Percentiles rank a stretch among this genome's conserved stretches.
These are phyloP conservation scores for Rhinocladiella mackenziei DNA, from an alignment of 2,329 filamentous ascomycete genomes.

Conservation along the genomic window DNA sequence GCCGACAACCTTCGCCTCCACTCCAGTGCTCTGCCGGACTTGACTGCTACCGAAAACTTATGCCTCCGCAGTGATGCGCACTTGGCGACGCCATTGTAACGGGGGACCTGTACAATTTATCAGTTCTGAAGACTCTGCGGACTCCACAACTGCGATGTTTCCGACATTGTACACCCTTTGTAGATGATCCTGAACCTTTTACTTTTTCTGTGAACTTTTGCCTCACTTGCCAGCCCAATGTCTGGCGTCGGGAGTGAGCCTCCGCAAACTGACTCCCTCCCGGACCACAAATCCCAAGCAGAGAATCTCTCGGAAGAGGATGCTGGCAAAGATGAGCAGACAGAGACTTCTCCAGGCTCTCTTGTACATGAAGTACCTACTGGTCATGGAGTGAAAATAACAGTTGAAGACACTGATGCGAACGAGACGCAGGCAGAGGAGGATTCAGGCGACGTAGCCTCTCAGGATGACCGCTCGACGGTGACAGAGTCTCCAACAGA, in stretches of 20 bases:
- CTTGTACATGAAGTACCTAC: background rate
- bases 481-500: constrained; percentile 16
- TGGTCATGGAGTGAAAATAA: constrained; percentile 25
- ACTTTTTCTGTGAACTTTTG: constrained; percentile 4
- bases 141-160: constrained; percentile 14
- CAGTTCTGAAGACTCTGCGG: background rate
- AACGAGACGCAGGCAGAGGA: constrained; percentile 24
- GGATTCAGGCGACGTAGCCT: constrained; percentile 19
- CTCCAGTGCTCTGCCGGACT: constrained; percentile 1
- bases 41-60: background rate
- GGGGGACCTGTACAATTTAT: constrained; percentile 13
- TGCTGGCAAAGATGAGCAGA: constrained; percentile 24
- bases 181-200: constrained; percentile 11
- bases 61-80: constrained; percentile 7
- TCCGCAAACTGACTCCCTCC: constrained; percentile 11
- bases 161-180: constrained; percentile 1
- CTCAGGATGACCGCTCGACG: constrained; percentile 22
- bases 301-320: constrained; percentile 22
- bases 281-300: constrained; percentile 10
- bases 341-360: constrained; percentile 30
- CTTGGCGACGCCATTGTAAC: background rate
- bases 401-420: constrained; percentile 29
- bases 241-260: constrained; percentile 25
- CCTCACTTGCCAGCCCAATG: constrained; percentile 23
- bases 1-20: background rate